Evolutionary conservation across 257 asterid genomes (phyloP).

Genomic region (Fraxinus quadrangulata): DNA sequence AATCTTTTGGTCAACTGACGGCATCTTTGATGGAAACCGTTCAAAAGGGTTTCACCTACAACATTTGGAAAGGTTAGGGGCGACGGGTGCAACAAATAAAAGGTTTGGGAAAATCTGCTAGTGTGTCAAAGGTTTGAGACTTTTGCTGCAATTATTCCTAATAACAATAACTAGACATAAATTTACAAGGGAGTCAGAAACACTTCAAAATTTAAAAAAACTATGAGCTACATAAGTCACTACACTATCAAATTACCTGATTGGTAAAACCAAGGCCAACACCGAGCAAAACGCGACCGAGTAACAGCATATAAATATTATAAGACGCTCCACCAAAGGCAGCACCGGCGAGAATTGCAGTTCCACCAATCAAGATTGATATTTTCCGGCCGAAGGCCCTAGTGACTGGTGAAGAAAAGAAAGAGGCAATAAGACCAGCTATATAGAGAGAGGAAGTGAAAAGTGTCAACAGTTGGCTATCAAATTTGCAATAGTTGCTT

Average conservation of each 20-base stretch:
- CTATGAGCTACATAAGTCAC: too few species aligned
- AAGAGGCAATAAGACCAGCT: constrained; percentile 54
- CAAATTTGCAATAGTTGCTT: constrained; percentile 59
- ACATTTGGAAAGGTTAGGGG: too few species aligned
- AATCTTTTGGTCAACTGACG: too few species aligned
- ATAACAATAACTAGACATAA: too few species aligned
- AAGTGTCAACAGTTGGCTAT: constrained; percentile 46
- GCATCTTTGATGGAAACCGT: too few species aligned
- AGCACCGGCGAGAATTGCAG: constrained; percentile 46
- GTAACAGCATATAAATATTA: constrained; percentile 46
- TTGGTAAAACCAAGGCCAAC: constrained; percentile 65
- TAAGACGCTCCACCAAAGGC: constrained; percentile 48
- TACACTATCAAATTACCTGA: constrained; percentile 40
- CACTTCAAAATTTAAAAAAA: too few species aligned
- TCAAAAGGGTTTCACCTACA: too few species aligned
- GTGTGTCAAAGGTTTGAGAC: too few species aligned
- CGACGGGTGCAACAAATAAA: too few species aligned
- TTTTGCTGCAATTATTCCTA: too few species aligned
- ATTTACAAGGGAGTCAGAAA: too few species aligned
- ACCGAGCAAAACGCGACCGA: constrained; percentile 55
- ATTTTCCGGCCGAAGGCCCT: constrained; percentile 48
- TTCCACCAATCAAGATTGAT: constrained; percentile 51
- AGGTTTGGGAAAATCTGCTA: too few species aligned
- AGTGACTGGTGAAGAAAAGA: constrained; percentile 51
- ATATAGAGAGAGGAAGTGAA: constrained; percentile 59